phyloP scores from a whole-genome alignment of 2,329 filamentous ascomycete species.

The Botrytis sinoallii region DNA sequence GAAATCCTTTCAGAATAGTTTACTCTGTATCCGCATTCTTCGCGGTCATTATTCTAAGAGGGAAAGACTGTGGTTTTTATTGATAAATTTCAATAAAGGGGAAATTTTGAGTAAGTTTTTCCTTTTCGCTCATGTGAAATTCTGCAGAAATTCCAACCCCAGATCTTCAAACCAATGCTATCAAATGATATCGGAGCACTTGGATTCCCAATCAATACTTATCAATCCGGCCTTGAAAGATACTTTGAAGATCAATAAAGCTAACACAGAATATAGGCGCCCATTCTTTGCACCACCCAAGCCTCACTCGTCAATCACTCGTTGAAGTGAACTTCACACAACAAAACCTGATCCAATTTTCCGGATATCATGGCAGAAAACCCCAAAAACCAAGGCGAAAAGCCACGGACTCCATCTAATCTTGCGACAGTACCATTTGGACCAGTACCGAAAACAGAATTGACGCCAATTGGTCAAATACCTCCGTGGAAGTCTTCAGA shows the following conservation, averaged over 20 bases:
- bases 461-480: not conserved
- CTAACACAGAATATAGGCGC: not conserved
- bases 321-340: not conserved
- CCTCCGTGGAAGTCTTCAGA: not conserved
- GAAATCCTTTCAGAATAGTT: fast-evolving
- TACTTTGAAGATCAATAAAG: fast-evolving
- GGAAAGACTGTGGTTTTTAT: not conserved
- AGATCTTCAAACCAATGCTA: not conserved
- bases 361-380: not conserved
- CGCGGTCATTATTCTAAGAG: too few species aligned
- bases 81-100: too few species aligned
- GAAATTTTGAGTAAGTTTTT: not conserved
- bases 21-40: fast-evolving
- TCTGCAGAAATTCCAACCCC: not conserved
- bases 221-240: not conserved
- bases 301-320: not conserved
- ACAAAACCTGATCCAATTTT: fast-evolving
- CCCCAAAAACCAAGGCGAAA: not conserved
- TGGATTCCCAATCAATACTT: not conserved
- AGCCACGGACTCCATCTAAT: not conserved
- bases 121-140: not conserved
- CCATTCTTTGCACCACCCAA: not conserved
- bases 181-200: fast-evolving
- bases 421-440: not conserved
- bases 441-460: not conserved